phyloP scores from a whole-genome alignment of 2,329 filamentous ascomycete genomes.

The Hymenoscyphus albidus region DNA sequence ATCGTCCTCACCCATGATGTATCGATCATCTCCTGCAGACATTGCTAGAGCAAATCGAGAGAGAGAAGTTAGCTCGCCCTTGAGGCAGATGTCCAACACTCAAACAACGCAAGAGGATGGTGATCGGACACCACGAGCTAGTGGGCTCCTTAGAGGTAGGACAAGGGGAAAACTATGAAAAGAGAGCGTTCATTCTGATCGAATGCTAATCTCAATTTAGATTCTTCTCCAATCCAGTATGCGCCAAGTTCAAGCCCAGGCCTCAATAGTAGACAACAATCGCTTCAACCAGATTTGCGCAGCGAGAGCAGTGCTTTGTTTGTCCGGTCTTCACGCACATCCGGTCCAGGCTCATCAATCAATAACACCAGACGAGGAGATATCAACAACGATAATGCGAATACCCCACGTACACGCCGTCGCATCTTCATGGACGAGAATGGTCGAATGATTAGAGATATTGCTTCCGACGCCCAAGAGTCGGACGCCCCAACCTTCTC shows the following conservation, averaged over 20 bases:
- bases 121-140: conserved; percentile 69
- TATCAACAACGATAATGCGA: conserved; percentile 73
- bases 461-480: conserved; percentile 39
- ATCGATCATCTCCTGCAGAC: conserved; percentile 56
- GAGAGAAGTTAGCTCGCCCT: conserved; percentile 52
- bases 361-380: conserved; percentile 72
- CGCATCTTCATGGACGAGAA: conserved; percentile 55
- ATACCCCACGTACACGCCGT: conserved; percentile 48
- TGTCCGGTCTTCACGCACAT: conserved; percentile 59
- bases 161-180: not conserved
- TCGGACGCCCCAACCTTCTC: conserved; percentile 60
- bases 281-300: conserved; percentile 65
- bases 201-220: conserved; percentile 43
- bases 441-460: conserved; percentile 55
- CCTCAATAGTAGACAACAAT: conserved; percentile 36
- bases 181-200: not conserved
- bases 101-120: conserved; percentile 52
- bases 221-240: conserved; percentile 90
- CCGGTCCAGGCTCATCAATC: conserved; percentile 45
- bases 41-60: conserved; percentile 38
- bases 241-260: conserved; percentile 84
- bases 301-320: conserved; percentile 88
- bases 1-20: conserved; percentile 80
- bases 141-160: conserved; percentile 57
- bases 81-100: conserved; percentile 56